A percentile compares a stretch with the other conserved stretches of the same genome.
Conservation (phyloP, 495 filamentous ascomycete species). For the Hapsidospora chrysogenum region DNA sequence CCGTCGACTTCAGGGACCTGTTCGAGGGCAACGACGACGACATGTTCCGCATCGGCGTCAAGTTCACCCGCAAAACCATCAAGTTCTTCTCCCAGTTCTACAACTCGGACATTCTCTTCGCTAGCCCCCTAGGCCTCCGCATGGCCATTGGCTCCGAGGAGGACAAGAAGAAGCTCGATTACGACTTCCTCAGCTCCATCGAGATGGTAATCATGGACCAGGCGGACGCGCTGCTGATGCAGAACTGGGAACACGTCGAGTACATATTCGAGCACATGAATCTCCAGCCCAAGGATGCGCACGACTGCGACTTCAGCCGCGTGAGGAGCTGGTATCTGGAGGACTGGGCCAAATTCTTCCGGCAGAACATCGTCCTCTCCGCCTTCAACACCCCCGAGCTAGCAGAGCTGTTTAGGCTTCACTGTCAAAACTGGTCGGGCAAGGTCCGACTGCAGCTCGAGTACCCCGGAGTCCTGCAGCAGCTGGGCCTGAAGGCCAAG, state of each 20-base stretch:
- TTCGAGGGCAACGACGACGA: slow-evolving; percentile 93
- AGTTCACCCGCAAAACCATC: slow-evolving; percentile 87
- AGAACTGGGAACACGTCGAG: slow-evolving; percentile 95
- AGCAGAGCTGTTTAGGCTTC: slow-evolving; percentile 55
- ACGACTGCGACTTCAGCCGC: slow-evolving; percentile 86
- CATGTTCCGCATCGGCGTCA: slow-evolving; percentile 83
- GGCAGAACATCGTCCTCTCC: slow-evolving; percentile 68
- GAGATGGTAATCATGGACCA: slow-evolving; percentile 84
- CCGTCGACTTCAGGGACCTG: slow-evolving; percentile 75
- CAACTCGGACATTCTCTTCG: slow-evolving; percentile 86
- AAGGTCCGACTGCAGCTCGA: slow-evolving; percentile 51
- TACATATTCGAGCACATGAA: slow-evolving; percentile 87
- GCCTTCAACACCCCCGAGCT: slow-evolving; percentile 82
- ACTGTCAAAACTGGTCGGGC: slow-evolving; percentile 66
- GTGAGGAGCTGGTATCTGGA: slow-evolving; percentile 88
- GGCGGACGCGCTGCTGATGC: slow-evolving; percentile 86
- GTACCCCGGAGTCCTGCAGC: slow-evolving; percentile 50
- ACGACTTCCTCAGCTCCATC: slow-evolving; percentile 84
- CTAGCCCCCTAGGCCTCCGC: slow-evolving; percentile 72
- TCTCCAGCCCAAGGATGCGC: slow-evolving; percentile 70
- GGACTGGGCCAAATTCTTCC: slow-evolving; percentile 57
- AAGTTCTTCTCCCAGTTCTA: slow-evolving; percentile 95
- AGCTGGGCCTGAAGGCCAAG: slow-evolving; percentile 48
- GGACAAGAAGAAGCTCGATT: slow-evolving; percentile 57
- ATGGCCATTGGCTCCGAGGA: slow-evolving; percentile 72